Base-by-base conservation (phyloP, 2,329 filamentous ascomycete species). In the Talaromyces funiculosus region DNA sequence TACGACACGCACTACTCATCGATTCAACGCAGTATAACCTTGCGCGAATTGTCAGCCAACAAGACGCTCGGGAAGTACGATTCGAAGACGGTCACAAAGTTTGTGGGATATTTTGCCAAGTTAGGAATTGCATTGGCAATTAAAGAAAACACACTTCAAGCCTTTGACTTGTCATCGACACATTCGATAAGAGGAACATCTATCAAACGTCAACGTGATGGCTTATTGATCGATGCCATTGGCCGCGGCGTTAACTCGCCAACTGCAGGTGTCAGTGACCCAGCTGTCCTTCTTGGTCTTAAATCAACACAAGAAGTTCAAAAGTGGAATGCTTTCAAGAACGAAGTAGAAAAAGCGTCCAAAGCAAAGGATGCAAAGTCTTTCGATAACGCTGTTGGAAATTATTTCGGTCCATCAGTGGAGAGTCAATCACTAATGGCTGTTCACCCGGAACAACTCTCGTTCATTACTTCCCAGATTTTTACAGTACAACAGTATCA, bases 1-100 rank as follows among this genome's bases (percentile, higher is more conserved):
- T 78, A 79, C 58, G 77, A 80, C 64, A 74, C 77, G n/a, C 74
- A 77, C 53, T 80, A 78, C 64, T 72, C 75, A 62, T 78, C 78
- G 1, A 68, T 79, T 14, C 78, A 79, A 63, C 73, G 75, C 57
- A 75, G 73, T 57, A 73, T 78, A 56, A 62, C 72, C 14, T 61
- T 72, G 12, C 55, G 65, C n/a, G 67, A 73, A 61, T 59, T 77
- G 38, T 64, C 66, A n/a, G 63, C 69, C n/a, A 64, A 64, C 14
- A 64, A 63, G 45, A 64, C 66, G 6, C 66, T 62, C 16, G 65
- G 62, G 37, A 62, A 61, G n/a, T 64, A 66, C 20, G 53, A 57
- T 49, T 54, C 59, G 40, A 68, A 67, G 61, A 66, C 66, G 12
- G 67, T 68, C 9, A 67, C 75, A 16, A 65, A 66, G 10, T 78